Conservation (phyloP, 768 basidiomycete species). For the Mycena crocata region DNA sequence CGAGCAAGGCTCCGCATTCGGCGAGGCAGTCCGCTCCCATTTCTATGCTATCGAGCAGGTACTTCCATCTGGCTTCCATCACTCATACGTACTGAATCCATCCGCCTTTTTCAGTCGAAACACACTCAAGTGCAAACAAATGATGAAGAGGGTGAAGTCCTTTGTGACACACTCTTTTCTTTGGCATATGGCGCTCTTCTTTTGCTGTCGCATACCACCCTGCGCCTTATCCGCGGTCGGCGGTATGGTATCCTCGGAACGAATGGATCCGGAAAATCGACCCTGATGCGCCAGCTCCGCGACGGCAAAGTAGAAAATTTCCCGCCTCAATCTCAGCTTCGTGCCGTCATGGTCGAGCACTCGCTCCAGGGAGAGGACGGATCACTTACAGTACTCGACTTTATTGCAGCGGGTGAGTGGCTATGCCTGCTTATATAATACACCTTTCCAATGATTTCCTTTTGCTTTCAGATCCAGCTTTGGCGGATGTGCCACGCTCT, state of each 20-base stretch:
- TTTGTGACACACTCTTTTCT: conserved; percentile 95
- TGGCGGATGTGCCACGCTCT: conserved; percentile 69
- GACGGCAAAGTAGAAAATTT: conserved; percentile 98
- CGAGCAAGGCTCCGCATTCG: conserved; percentile 61
- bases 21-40: conserved; percentile 74
- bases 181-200: conserved; percentile 95
- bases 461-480: conserved; percentile 68
- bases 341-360: conserved; percentile 97
- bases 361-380: conserved; percentile 94
- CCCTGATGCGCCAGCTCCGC: conserved; percentile 93
- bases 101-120: conserved; percentile 61
- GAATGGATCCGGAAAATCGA: conserved; percentile 97
- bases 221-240: conserved; percentile 89
- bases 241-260: conserved; percentile 96
- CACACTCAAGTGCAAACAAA: conserved; percentile 55
- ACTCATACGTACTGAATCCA: conserved; percentile 10
- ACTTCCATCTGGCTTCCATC: conserved; percentile 27
- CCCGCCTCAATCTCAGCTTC: conserved; percentile 86
- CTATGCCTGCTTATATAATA: neutral
- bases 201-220: conserved; percentile 92
- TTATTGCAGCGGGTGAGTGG: conserved; percentile 82
- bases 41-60: conserved; percentile 84
- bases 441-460: neutral
- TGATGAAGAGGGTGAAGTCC: conserved; percentile 82
- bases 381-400: conserved; percentile 85